These are phyloP conservation scores for barley (Hordeum vulgare) DNA, from an alignment of 176 grass and related monocot genomes.

Conservation along the genomic window MorexV3_pseudomolecules_assembly NC_058520.1:209140022-209140521, in stretches of 20 bases:
- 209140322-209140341: constrained; percentile 77
- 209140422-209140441: constrained; percentile 96
- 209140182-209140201: constrained; percentile 1
- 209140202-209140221: neutral
- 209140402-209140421: constrained; percentile 92
- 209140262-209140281: constrained; percentile 10
- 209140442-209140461: constrained; percentile 91
- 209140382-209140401: constrained; percentile 74
- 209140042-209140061: neutral
- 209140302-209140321: constrained; percentile 12
- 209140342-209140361: constrained; percentile 94
- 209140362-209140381: constrained; percentile 90
- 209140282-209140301: neutral
- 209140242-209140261: neutral
- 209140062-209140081: neutral
- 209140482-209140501: constrained; percentile 15
- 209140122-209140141: neutral
- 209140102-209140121: neutral
- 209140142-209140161: neutral
- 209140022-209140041: neutral
- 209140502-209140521: neutral
- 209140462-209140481: neutral
- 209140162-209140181: neutral
- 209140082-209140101: neutral
- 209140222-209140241: neutral